These are phyloP conservation scores for Udeniomyces megalosporus DNA, from an alignment of 768 basidiomycete genomes.

Conservation along the genomic window DNA sequence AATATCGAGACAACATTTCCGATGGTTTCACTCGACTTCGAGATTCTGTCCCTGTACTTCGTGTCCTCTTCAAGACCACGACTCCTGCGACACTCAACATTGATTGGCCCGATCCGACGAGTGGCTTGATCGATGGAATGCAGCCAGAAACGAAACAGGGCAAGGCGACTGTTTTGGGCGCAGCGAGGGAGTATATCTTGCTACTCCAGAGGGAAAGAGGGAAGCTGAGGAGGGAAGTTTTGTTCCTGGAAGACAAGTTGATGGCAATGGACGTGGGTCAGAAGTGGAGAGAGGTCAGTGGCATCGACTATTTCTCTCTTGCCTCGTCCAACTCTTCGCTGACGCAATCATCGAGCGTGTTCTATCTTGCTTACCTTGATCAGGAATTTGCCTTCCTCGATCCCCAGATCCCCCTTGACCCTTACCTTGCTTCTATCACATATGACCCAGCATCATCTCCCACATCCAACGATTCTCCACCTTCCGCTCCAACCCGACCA, in stretches of 20 bases:
- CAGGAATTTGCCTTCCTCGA: background rate
- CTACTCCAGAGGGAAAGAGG: slow-evolving; percentile 10
- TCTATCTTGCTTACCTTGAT: too few relatives aligned
- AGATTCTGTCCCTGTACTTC: slow-evolving; percentile 14
- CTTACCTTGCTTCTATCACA: slow-evolving; percentile 8
- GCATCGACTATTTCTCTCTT: background rate
- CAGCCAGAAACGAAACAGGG: slow-evolving; percentile 14
- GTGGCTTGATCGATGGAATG: slow-evolving; percentile 14
- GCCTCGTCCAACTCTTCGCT: background rate
- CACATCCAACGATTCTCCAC: background rate
- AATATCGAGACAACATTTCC: slow-evolving; percentile 13
- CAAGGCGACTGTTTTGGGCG: slow-evolving; percentile 11
- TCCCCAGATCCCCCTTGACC: background rate
- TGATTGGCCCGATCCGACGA: slow-evolving; percentile 3
- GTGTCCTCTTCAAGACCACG: slow-evolving; percentile 11
- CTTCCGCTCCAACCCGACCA: background rate
- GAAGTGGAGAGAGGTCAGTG: background rate
- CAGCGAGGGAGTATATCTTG: slow-evolving; percentile 15
- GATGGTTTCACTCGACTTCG: slow-evolving; percentile 12
- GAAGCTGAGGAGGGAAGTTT: background rate
- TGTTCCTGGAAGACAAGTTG: slow-evolving; percentile 4
- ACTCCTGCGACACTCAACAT: slow-evolving; percentile 1
- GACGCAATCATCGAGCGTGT: background rate
- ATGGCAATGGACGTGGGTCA: background rate
- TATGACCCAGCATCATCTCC: background rate